These are phyloP conservation scores for Lumnitzera littorea DNA, from an alignment of 345 rosid genomes.

Conservation along the genomic window DNA sequence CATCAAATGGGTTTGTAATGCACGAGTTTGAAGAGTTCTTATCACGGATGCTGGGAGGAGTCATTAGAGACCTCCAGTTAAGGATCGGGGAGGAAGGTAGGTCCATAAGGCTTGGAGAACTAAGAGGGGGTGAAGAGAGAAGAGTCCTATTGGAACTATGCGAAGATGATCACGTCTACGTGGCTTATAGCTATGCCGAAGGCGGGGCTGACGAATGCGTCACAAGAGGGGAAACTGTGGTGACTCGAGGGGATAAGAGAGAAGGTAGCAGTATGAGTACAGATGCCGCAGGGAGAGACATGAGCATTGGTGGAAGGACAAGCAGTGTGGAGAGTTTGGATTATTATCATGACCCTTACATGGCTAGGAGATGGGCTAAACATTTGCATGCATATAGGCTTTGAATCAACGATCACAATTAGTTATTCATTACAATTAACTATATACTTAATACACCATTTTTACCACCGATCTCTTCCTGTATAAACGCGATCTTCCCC, in stretches of 20 bases:
- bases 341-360: slow-evolving; percentile 52
- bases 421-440: not conserved
- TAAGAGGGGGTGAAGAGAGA: slow-evolving; percentile 63
- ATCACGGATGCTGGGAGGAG: slow-evolving; percentile 47
- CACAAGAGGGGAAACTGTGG: slow-evolving; percentile 53
- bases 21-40: slow-evolving; percentile 76
- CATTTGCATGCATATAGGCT: slow-evolving; percentile 68
- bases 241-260: slow-evolving; percentile 34
- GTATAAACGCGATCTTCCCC: too few species aligned
- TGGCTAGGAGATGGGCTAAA: slow-evolving; percentile 90
- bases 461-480: not conserved
- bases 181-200: slow-evolving; percentile 66
- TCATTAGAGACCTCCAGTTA: slow-evolving; percentile 53
- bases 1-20: slow-evolving; percentile 65
- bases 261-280: slow-evolving; percentile 22
- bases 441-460: not conserved
- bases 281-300: slow-evolving; percentile 25
- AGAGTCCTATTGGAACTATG: slow-evolving; percentile 49
- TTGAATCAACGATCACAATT: slow-evolving; percentile 12
- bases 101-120: slow-evolving; percentile 47
- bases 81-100: slow-evolving; percentile 58
- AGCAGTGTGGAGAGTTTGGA: slow-evolving; percentile 62
- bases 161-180: slow-evolving; percentile 28
- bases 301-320: slow-evolving; percentile 37
- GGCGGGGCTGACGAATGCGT: slow-evolving; percentile 44